These are phyloP conservation scores for Pythium periplocum DNA, from an alignment of 352 stramenopile species.

Conservation along the genomic window DNA sequence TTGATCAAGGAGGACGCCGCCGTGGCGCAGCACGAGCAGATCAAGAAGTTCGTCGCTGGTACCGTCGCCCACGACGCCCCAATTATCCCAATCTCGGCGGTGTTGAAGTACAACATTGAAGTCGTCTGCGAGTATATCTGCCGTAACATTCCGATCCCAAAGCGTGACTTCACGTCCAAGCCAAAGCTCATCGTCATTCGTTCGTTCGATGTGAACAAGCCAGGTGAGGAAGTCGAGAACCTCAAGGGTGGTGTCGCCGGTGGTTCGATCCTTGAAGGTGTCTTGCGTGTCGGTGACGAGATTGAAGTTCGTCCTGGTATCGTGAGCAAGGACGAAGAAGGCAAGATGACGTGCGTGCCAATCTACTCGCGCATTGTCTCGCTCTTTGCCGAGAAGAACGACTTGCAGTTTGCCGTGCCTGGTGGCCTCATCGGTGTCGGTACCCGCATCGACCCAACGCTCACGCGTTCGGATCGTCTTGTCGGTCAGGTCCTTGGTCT, in stretches of 20 bases:
- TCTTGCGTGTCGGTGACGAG: constrained; percentile 97
- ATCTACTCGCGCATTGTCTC: constrained; percentile 95
- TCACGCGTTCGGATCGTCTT: constrained; percentile 98
- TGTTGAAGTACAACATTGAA: constrained; percentile 99
- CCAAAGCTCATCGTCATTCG: constrained; percentile 99
- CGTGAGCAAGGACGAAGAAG: constrained; percentile 97
- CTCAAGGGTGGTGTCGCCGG: constrained; percentile 92
- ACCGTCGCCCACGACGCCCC: constrained; percentile 95
- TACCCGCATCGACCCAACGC: constrained; percentile 98
- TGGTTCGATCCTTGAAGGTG: constrained; percentile 94
- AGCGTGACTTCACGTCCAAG: constrained; percentile 96
- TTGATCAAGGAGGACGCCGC: constrained; percentile 99
- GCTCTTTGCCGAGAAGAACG: constrained; percentile 99
- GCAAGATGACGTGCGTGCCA: constrained; percentile 92
- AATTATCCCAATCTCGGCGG: constrained; percentile 99
- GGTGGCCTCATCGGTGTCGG: constrained; percentile 99
- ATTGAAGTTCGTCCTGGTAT: constrained; percentile 99
- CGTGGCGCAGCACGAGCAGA: constrained; percentile 97
- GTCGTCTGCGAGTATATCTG: constrained; percentile 99
- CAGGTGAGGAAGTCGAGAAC: constrained; percentile 97
- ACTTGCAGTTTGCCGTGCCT: constrained; percentile 98
- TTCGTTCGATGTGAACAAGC: constrained; percentile 99
- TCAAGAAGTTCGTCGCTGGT: constrained; percentile 88
- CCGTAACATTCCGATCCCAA: constrained; percentile 98
- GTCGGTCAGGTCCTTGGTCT: constrained; percentile 98